phyloP scores from a whole-genome alignment of 1,139 yeast genomes.

The Lodderomyces elongisporus region DNA sequence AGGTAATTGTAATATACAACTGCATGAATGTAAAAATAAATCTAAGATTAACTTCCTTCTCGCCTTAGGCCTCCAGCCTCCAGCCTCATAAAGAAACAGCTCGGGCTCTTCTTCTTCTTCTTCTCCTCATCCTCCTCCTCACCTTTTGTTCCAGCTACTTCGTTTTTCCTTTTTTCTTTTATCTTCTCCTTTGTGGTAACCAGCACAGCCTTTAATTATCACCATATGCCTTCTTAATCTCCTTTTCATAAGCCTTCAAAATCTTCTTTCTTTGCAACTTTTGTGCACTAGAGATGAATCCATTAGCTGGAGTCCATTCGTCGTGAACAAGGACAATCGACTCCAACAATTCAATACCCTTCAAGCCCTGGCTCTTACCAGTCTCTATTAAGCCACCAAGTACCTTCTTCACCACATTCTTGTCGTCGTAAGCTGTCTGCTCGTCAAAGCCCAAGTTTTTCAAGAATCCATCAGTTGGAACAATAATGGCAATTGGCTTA shows the following conservation, averaged over 20 bases:
- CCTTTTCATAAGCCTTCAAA: conserved; percentile 54
- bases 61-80: too few species aligned
- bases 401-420: conserved; percentile 51
- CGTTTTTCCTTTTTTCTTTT: too few species aligned
- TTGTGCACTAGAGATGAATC: conserved; percentile 91
- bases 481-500: conserved; percentile 87
- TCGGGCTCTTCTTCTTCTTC: too few species aligned
- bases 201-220: conserved; percentile 2
- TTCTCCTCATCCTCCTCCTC: too few species aligned
- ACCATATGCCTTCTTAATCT: conserved; percentile 54
- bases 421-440: conserved; percentile 44
- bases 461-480: conserved; percentile 71
- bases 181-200: too few species aligned
- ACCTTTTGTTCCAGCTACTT: too few species aligned
- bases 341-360: conserved; percentile 79
- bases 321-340: conserved; percentile 77
- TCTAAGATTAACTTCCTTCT: too few species aligned
- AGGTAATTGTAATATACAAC: too few species aligned
- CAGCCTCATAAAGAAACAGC: too few species aligned
- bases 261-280: conserved; percentile 94
- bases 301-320: conserved; percentile 98
- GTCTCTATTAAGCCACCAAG: conserved; percentile 64
- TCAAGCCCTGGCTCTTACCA: conserved; percentile 75
- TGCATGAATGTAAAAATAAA: too few species aligned
- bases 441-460: conserved; percentile 46